A percentile compares a stretch with the other conserved stretches of the same genome.
These are phyloP conservation scores for Gremmenia infestans DNA, from an alignment of 2,329 filamentous ascomycete species.

Conservation along the genomic window DNA sequence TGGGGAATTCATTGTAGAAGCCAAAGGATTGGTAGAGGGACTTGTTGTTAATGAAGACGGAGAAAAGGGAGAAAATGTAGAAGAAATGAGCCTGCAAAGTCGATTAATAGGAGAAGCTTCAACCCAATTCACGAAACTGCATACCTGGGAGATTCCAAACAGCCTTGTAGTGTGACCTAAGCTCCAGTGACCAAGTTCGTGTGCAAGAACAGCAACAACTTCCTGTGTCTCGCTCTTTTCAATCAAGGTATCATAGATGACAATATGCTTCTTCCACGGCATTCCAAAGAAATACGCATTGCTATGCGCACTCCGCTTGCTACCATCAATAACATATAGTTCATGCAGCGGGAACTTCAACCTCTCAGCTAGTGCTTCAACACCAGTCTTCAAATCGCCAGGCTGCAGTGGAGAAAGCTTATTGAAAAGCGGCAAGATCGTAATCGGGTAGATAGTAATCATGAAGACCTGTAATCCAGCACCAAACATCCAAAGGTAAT, in stretches of 20 bases:
- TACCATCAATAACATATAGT: constrained; percentile 90
- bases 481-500: constrained; percentile 94
- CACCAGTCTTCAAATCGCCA: constrained; percentile 79
- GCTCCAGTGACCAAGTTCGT: constrained; percentile 97
- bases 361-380: constrained; percentile 76
- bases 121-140: neutral
- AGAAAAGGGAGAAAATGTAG: constrained; percentile 95
- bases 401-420: constrained; percentile 90
- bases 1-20: constrained; percentile 76
- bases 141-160: constrained; percentile 78
- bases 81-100: constrained; percentile 73
- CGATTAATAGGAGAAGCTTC: constrained; percentile 27
- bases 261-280: constrained; percentile 99
- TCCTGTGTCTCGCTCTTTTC: constrained; percentile 91
- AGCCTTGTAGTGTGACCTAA: constrained; percentile 91
- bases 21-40: constrained; percentile 90
- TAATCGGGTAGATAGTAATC: constrained; percentile 93
- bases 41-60: constrained; percentile 92
- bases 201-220: constrained; percentile 89
- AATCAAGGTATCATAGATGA: constrained; percentile 96
- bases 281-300: constrained; percentile 96
- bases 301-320: constrained; percentile 81
- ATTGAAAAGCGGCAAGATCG: constrained; percentile 95
- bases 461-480: constrained; percentile 86
- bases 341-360: constrained; percentile 90